Percentiles rank a stretch among this genome's conserved stretches.
phyloP scores from a whole-genome alignment of 2,329 filamentous ascomycete species.

The Fusarium abutilonis region DNA sequence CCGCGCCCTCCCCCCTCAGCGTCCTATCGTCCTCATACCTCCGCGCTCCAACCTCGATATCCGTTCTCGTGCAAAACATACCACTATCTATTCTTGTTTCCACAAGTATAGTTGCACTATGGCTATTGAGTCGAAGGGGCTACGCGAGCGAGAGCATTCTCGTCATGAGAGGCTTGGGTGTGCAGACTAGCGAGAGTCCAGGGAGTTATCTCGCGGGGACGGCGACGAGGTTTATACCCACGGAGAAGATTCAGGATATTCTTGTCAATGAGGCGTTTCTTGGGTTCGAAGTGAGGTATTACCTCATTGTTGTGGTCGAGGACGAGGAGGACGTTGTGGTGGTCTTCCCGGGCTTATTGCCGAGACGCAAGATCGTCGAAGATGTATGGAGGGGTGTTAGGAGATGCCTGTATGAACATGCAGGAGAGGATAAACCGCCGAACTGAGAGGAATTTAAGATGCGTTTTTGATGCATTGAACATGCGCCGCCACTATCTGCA shows the following conservation, averaged over 20 bases:
- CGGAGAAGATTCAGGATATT: constrained; percentile 90
- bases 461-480: too few relatives aligned
- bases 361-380: constrained; percentile 78
- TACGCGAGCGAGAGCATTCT: constrained; percentile 83
- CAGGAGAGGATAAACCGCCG: constrained; percentile 48
- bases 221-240: constrained; percentile 77
- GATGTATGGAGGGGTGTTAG: constrained; percentile 88
- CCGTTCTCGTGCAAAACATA: constrained; percentile 48
- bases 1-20: constrained; percentile 21
- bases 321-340: constrained; percentile 90
- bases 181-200: constrained; percentile 80
- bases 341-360: constrained; percentile 88
- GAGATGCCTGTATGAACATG: constrained; percentile 76
- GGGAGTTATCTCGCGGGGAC: constrained; percentile 66
- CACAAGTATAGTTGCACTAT: constrained; percentile 51
- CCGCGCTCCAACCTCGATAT: constrained; percentile 49
- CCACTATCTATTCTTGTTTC: constrained; percentile 56
- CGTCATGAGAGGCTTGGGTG: constrained; percentile 86
- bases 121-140: constrained; percentile 57
- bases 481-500: constrained; percentile 4
- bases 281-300: constrained; percentile 90
- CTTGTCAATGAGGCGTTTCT: constrained; percentile 95
- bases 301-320: constrained; percentile 88
- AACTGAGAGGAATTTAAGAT: background rate
- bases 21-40: constrained; percentile 31